A percentile compares a stretch with the other conserved stretches of the same genome.
These are phyloP conservation scores for Dipteronia sinensis DNA, from an alignment of 345 rosid genomes.

Conservation along the genomic window DNA sequence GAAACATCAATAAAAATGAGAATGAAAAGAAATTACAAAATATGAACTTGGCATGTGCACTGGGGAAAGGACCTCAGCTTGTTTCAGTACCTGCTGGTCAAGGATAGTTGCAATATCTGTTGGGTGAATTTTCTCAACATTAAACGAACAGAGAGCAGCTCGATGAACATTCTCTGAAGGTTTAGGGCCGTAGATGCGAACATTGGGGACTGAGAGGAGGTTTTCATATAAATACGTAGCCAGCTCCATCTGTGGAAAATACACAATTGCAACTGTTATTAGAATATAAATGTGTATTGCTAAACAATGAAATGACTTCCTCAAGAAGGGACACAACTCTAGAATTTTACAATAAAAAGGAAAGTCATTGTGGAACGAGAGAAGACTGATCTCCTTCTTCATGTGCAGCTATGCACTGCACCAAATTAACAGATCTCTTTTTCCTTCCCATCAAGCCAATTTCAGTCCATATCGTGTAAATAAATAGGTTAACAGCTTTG, in stretches of 20 bases:
- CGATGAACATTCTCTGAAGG: conserved; percentile 63
- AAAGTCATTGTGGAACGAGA: no score
- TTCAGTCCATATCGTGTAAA: background rate
- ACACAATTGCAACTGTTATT: background rate
- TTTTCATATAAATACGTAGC: conserved; percentile 70
- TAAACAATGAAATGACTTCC: background rate
- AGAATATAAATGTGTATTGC: background rate
- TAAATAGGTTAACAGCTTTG: background rate
- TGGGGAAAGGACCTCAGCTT: background rate
- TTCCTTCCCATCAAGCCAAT: background rate
- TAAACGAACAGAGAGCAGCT: conserved; percentile 89
- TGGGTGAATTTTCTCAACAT: conserved; percentile 77
- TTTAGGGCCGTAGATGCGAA: conserved; percentile 83
- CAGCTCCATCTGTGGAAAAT: conserved; percentile 57
- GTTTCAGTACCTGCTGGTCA: conserved; percentile 74
- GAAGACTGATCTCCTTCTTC: no score
- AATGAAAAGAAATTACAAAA: background rate
- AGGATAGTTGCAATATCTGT: conserved; percentile 92
- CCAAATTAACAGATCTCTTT: background rate
- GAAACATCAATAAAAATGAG: background rate
- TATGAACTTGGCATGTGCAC: background rate
- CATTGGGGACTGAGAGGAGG: conserved; percentile 57
- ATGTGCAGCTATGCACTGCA: background rate
- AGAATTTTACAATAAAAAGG: no score
- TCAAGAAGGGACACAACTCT: no score